Percentiles rank a stretch among this genome's conserved stretches.
These are phyloP conservation scores for Musa itinerans DNA, from an alignment of 176 grass and related monocot species.

Conservation along the genomic window DNA sequence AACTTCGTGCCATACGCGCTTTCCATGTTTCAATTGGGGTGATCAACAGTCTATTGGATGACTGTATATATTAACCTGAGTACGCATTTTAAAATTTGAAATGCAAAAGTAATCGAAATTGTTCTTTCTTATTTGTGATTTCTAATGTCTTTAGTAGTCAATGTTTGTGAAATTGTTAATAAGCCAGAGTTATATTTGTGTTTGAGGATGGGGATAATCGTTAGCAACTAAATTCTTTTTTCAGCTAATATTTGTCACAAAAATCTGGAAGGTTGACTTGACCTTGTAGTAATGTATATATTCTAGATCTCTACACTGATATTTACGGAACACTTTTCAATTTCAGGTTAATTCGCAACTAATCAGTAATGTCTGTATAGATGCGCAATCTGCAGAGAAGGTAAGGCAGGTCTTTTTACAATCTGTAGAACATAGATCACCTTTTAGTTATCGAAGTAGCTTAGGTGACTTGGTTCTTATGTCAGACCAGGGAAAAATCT, in stretches of 20 bases:
- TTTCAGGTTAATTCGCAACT: slow-evolving; percentile 74
- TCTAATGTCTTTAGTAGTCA: neutral
- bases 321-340: neutral
- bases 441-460: neutral
- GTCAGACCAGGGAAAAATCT: neutral
- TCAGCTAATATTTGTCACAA: neutral
- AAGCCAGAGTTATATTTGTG: neutral
- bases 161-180: neutral
- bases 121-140: neutral
- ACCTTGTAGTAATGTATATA: neutral
- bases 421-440: neutral
- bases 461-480: neutral
- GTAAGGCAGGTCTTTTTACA: slow-evolving; percentile 19
- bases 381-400: slow-evolving; percentile 72
- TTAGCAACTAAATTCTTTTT: neutral
- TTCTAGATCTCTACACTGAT: neutral
- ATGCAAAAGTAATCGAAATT: neutral
- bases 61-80: neutral
- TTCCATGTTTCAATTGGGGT: neutral
- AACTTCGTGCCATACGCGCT: neutral
- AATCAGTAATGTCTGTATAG: slow-evolving; percentile 60
- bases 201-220: neutral
- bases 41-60: neutral
- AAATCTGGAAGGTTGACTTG: neutral
- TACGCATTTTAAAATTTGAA: neutral